These are phyloP conservation scores for Beauveria sp. DNA, from an alignment of 2,329 filamentous ascomycete species.

Conservation along the genomic window DNA sequence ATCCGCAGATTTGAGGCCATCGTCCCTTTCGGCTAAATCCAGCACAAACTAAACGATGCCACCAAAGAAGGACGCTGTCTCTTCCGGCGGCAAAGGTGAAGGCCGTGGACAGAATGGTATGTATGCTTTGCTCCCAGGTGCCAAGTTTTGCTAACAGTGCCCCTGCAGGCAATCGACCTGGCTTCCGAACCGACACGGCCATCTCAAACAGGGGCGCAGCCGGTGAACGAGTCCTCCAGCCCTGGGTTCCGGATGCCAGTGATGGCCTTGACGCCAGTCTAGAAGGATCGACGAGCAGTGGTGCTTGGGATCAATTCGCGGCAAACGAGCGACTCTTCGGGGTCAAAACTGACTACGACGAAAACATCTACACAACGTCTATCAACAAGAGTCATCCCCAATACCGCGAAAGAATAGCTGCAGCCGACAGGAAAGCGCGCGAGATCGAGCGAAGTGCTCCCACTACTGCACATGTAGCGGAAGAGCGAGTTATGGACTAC, in stretches of 20 bases:
- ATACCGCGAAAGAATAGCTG: slow-evolving; percentile 69
- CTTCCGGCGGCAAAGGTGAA: slow-evolving; percentile 10
- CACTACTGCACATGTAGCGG: slow-evolving; percentile 75
- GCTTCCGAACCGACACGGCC: slow-evolving; percentile 80
- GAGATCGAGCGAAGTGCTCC: slow-evolving; percentile 77
- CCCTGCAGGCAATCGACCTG: slow-evolving; percentile 52
- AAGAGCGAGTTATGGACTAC: slow-evolving; percentile 72
- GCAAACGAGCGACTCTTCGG: slow-evolving; percentile 84
- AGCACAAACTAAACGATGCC: slow-evolving; percentile 2
- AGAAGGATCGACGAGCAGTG: slow-evolving; percentile 46
- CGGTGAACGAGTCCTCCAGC: slow-evolving; percentile 69
- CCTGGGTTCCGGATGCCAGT: slow-evolving; percentile 64
- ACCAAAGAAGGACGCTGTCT: slow-evolving; percentile 9
- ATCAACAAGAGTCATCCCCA: slow-evolving; percentile 80
- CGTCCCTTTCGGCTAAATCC: neutral
- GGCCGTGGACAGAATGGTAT: slow-evolving; percentile 30
- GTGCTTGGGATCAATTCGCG: slow-evolving; percentile 87
- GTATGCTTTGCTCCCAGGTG: slow-evolving; percentile 4
- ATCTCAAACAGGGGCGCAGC: slow-evolving; percentile 69
- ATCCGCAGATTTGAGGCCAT: neutral
- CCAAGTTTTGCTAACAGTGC: slow-evolving; percentile 13
- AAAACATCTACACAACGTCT: slow-evolving; percentile 86
- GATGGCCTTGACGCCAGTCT: slow-evolving; percentile 64
- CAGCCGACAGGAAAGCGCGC: slow-evolving; percentile 74
- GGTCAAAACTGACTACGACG: slow-evolving; percentile 82